Evolutionary conservation across 192 early-diverging fungal species (phyloP), one percentile per base, ranked within the genome.

Genomic region (Oehlia diaphana): DNA sequence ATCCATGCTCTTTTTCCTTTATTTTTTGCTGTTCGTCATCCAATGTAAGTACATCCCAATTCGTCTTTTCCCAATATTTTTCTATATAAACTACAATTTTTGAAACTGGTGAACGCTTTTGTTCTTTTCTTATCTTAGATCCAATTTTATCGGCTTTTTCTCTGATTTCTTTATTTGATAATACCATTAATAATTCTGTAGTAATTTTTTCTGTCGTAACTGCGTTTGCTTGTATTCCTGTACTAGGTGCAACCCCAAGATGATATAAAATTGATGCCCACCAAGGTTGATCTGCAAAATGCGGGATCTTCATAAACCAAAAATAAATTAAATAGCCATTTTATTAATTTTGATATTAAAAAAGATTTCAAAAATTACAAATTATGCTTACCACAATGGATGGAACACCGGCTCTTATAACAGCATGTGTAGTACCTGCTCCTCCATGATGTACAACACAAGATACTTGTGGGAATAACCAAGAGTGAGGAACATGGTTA

Each of bases 391-490:
- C 71, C n/a, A 72, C 47, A 28, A 72, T 8, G 2, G 71, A 72
- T n/a, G 71, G 71, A 28, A 72, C 12, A 0, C 71, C 71, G 7
- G 71, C 47, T 49, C 71, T 72, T 0, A 23, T 10, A 31, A 72
- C 44, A 72, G 39, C 2, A 49, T 72, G 71, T 6, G 71, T 72
- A 49, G 71, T 72, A 31, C 71, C 71, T 16, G 47, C 3, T 28
- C 71, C 71, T 16, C 71, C 71, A 72, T 72, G 71, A 72, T 50
- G 47, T 50, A 72, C 71, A 28, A 72, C 71, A 14, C 71, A 72
- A 6, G 4, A 47, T 12, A 50, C 12, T 72, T 21, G 71, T 49
- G 71, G 39, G 50, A 72, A 72, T 50, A 72, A 28, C 71, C 71
- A 72, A 47, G 71, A 47, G 10, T 72, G 71, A 13, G 71, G 71